A percentile compares a stretch with the other conserved stretches of the same genome.
These are phyloP conservation scores for Mortierella sp. DNA, from an alignment of 371 early-diverging fungal species.

Conservation along the genomic window DNA sequence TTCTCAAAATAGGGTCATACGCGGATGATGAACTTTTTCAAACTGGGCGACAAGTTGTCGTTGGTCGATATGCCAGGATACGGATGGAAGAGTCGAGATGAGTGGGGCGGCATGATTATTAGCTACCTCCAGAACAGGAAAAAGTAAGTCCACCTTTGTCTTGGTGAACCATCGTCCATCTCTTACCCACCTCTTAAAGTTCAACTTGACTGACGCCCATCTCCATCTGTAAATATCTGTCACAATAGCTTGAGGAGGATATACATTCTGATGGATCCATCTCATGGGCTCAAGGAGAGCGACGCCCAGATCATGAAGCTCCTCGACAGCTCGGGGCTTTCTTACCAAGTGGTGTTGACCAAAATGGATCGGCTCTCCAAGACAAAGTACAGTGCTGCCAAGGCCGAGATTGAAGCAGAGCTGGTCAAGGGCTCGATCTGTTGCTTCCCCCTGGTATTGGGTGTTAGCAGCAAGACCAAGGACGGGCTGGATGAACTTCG, in stretches of 20 bases:
- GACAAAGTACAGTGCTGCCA: slow-evolving; percentile 59
- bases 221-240: background rate
- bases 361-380: slow-evolving; percentile 72
- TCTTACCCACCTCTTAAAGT: background rate
- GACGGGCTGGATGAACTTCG: slow-evolving; percentile 53
- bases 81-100: slow-evolving; percentile 77
- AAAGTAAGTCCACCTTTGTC: slow-evolving; percentile 63
- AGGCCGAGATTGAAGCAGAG: slow-evolving; percentile 61
- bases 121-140: slow-evolving; percentile 70
- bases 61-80: slow-evolving; percentile 91
- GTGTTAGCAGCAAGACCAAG: slow-evolving; percentile 50
- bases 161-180: background rate
- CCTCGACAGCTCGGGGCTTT: slow-evolving; percentile 67
- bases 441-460: slow-evolving; percentile 66
- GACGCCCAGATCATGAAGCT: slow-evolving; percentile 72
- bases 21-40: slow-evolving; percentile 77
- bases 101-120: slow-evolving; percentile 81
- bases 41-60: slow-evolving; percentile 66
- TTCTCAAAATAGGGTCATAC: slow-evolving; percentile 73
- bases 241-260: slow-evolving; percentile 68
- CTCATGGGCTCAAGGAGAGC: slow-evolving; percentile 76
- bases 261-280: slow-evolving; percentile 77
- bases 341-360: slow-evolving; percentile 77
- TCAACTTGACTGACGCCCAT: background rate
- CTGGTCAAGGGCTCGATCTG: slow-evolving; percentile 66